Evolutionary conservation across 208 protist genomes (phyloP), one percentile per base, ranked within the genome.

Genomic region (Trypanosoma grayi): DNA sequence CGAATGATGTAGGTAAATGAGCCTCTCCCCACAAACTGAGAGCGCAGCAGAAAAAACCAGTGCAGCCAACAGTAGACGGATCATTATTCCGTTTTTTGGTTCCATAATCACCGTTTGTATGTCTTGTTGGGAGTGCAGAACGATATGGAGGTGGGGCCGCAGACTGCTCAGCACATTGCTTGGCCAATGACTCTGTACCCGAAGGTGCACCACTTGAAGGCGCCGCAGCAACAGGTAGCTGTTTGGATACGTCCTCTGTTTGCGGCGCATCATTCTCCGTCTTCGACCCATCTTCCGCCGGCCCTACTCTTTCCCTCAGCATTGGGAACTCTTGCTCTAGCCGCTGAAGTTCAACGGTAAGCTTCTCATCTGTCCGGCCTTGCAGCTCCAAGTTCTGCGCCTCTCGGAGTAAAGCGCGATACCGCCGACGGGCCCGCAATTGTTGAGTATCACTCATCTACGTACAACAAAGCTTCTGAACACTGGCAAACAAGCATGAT

Each of bases 341-440:
- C 20, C 75, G 75, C 8, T 33, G n/a, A 24, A 89, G 60, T 39
- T 84, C 73, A 4, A 48, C 34, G 10, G 60, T 53, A 4, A 84
- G 16, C 8, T 61, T 11, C 10, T 60, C 54, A 60, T 88, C 81
- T 0, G 20, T 53, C 9, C 53, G 16, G 9, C 66, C 71, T 25
- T 60, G 59, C 18, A 43, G n/a, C 11, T 50, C 47, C 25, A 87
- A 60, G 6, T 45, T 39, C 7, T 71, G 33, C 28, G 58, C 70
- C 34, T 90, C 77, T 28, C 80, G 57, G 24, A 79, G 37, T 20
- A 93, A 60, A 0, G 72, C 58, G n/a, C 80, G 83, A 63, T 85
- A 82, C 30, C 86, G 82, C 9, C 78, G 60, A n/a, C 69, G 62
- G 13, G 80, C 80, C 57, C 56, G 52, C 50, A 77, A 31, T 62